Conservation (phyloP, 163 green algal genomes). For the Volvox carteri region DNA sequence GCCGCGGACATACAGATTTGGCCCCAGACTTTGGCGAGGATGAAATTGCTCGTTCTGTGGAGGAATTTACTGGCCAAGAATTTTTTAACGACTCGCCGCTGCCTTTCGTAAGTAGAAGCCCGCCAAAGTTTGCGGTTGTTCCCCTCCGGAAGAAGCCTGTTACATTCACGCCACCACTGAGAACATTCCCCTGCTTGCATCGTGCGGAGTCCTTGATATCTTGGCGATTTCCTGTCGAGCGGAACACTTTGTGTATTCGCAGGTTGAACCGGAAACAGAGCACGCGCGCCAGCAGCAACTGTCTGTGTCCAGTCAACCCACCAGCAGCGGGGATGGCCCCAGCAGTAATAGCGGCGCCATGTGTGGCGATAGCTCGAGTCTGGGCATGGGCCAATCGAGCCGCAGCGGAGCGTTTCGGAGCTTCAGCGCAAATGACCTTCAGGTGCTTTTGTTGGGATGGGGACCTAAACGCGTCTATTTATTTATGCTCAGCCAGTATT, state of each 20-base stretch:
- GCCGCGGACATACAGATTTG: neutral
- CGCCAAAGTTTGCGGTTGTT: too few species aligned
- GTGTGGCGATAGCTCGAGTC: neutral
- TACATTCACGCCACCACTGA: too few species aligned
- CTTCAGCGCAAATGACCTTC: conserved; percentile 51
- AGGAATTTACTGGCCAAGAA: conserved; percentile 4
- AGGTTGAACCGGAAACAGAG: too few species aligned
- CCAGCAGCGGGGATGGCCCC: conserved; percentile 18
- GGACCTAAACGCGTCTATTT: too few species aligned
- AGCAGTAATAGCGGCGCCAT: conserved; percentile 1
- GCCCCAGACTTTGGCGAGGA: conserved; percentile 12
- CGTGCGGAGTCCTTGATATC: too few species aligned
- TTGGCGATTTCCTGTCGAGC: too few species aligned
- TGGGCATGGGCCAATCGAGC: neutral
- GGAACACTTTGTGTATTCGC: too few species aligned
- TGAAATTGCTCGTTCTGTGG: conserved; percentile 15
- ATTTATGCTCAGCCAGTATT: neutral
- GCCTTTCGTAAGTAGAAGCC: conserved; percentile 5
- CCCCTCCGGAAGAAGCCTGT: too few species aligned
- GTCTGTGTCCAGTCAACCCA: neutral
- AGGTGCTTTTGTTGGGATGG: too few species aligned
- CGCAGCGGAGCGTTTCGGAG: neutral
- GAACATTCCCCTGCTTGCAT: too few species aligned
- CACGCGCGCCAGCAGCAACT: neutral
- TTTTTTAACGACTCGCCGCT: conserved; percentile 16